phyloP scores from a whole-genome alignment of 2,329 filamentous ascomycete genomes.

The Harringtonia lauricola region DNA sequence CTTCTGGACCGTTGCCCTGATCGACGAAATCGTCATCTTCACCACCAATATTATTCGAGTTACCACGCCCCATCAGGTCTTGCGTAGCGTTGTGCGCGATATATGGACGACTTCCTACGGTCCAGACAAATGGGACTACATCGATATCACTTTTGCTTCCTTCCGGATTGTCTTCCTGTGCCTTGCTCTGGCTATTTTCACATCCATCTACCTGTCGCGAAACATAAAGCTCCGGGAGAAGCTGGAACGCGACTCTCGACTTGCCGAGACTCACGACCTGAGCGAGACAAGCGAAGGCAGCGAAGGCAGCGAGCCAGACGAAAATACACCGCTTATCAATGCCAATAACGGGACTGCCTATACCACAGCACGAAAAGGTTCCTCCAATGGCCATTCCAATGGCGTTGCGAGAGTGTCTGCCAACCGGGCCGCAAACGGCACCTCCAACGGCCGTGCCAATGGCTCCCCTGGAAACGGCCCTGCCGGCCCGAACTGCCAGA shows the following conservation, averaged over 20 bases:
- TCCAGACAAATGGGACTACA: conserved; percentile 42
- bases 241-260: conserved; percentile 28
- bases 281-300: conserved; percentile 10
- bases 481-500: neutral
- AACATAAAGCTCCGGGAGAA: conserved; percentile 28
- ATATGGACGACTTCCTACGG: conserved; percentile 26
- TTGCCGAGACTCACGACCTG: conserved; percentile 15
- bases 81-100: conserved; percentile 20
- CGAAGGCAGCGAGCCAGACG: conserved; percentile 21
- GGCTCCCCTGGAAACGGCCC: conserved; percentile 20
- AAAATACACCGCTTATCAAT: conserved; percentile 53
- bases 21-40: conserved; percentile 64
- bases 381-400: neutral
- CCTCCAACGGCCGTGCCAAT: conserved; percentile 18
- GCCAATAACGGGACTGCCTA: conserved; percentile 14
- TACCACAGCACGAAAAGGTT: too few relatives aligned
- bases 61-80: conserved; percentile 32
- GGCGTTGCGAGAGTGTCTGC: neutral
- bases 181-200: conserved; percentile 43
- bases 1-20: conserved; percentile 65
- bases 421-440: conserved; percentile 9
- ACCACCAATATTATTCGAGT: conserved; percentile 59
- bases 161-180: conserved; percentile 52
- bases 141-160: conserved; percentile 56
- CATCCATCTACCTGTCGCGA: conserved; percentile 30